Evolutionary conservation across 441 rosid species (phyloP), one percentile per base, ranked within the genome.

Genomic region (Manihot esculenta): DNA sequence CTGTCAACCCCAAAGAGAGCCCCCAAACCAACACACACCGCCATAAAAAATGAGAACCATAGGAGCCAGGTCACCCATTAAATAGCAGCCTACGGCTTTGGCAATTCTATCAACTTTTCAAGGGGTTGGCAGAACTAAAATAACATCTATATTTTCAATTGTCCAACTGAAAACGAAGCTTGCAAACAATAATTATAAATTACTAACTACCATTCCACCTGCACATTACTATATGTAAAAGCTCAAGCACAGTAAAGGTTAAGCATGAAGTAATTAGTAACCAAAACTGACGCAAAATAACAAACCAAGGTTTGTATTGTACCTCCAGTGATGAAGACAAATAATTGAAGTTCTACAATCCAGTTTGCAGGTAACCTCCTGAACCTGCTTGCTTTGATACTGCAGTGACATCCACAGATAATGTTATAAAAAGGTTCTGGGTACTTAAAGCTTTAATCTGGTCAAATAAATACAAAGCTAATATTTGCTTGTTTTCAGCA

Each of bases 301-400:
- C 77, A 84, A 76, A 80, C 80, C 74, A 83, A 76, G 79, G 79
- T 74, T 79, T 65, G 85, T 72, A 74, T 12, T 72, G 84, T 87
- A 88, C 93, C 93, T 88, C 90, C 76, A 79, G 64, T 33, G 78
- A 72, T 72, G 86, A 76, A 77, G 80, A 79, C 76, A 83, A 85
- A 77, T 83, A 87, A 85, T 63, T 78, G 84, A 81, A 75, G 87
- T 84, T 85, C 80, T 74, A 84, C 75, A 76, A 75, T 81, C 86
- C 86, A 79, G 77, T 55, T 75, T 71, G 84, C 83, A 83, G 87
- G 87, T 77, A 81, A 90, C 78, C 86, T 83, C 89, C 87, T 68
- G 84, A 83, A 85, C 88, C 90, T 90, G 90, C 89, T 81, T 77
- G 90, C 88, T 85, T 85, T 78, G 81, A 71, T 80, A 83, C 96